Evolutionary conservation across 192 early-diverging fungal genomes (phyloP).

Genomic region (Thoreauomyces humboldtii): DNA sequence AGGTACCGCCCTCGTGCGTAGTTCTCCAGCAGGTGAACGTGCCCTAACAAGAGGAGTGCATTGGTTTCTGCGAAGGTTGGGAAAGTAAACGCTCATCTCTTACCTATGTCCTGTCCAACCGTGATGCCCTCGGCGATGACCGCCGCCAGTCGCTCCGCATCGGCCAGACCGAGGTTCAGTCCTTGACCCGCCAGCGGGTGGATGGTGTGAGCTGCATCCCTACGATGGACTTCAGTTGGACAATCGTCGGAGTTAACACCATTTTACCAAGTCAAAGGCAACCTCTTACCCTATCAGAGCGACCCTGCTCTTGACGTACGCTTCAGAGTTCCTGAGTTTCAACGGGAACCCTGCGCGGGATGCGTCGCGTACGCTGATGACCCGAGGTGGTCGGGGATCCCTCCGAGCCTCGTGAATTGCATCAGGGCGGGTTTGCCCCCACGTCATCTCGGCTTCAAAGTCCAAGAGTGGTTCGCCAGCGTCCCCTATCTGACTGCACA

Average conservation of each 20-base stretch:
- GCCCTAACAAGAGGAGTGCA: conserved; percentile 33
- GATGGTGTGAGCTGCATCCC: conserved; percentile 92
- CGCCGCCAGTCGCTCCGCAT: conserved; percentile 68
- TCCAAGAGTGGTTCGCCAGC: conserved; percentile 42
- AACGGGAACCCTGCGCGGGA: conserved; percentile 82
- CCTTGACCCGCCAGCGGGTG: conserved; percentile 98
- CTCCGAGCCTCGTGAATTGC: conserved; percentile 1
- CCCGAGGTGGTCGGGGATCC: conserved; percentile 48
- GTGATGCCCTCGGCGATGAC: conserved; percentile 62
- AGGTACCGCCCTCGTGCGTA: conserved; percentile 84
- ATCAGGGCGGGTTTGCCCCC: conserved; percentile 55
- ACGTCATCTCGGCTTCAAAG: conserved; percentile 59
- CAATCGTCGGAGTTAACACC: no score
- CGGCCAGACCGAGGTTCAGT: conserved; percentile 87
- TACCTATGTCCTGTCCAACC: conserved; percentile 82
- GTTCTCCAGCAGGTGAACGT: conserved; percentile 66
- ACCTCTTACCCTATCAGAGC: conserved; percentile 76
- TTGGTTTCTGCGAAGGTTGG: neutral
- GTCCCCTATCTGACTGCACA: conserved; percentile 57
- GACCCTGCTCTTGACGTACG: conserved; percentile 72
- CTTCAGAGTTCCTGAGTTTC: conserved; percentile 73
- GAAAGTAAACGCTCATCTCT: neutral
- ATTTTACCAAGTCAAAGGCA: neutral
- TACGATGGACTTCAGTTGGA: conserved; percentile 18
- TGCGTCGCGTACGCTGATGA: conserved; percentile 61